Evolutionary conservation across 805 yeast genomes (phyloP).

Genomic region (Crinitomyces ghanaensis): DNA sequence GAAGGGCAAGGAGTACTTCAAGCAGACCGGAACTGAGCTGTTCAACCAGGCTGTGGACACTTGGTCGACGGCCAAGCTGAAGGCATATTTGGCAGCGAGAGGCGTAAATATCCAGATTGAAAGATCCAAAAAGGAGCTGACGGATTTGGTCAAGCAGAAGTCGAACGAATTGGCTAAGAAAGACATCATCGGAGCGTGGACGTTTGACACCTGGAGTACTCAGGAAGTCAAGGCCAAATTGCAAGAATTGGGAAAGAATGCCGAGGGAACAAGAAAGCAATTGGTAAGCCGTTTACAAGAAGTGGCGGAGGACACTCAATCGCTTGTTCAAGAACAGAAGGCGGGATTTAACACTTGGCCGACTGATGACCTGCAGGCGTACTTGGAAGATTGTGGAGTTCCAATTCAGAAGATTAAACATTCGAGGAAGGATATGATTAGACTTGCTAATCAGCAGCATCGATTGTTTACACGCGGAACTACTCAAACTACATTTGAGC

Average conservation of each 20-base stretch:
- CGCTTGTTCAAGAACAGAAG: slow-evolving; percentile 31
- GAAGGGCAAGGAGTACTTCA: slow-evolving; percentile 14
- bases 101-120: slow-evolving; percentile 23
- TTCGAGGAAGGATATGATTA: slow-evolving; percentile 14
- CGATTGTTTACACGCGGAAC: slow-evolving; percentile 11
- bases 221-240: slow-evolving; percentile 42
- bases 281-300: slow-evolving; percentile 36
- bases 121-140: slow-evolving; percentile 29
- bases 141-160: slow-evolving; percentile 32
- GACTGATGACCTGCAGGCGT: slow-evolving; percentile 41
- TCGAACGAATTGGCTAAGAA: slow-evolving; percentile 29
- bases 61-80: slow-evolving; percentile 27
- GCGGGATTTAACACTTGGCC: slow-evolving; percentile 42
- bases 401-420: slow-evolving; percentile 7
- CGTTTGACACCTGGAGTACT: slow-evolving; percentile 43
- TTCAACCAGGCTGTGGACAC: slow-evolving; percentile 17
- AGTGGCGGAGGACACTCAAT: too few relatives aligned
- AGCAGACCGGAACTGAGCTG: slow-evolving; percentile 9
- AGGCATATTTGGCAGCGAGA: slow-evolving; percentile 26
- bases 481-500: too few relatives aligned
- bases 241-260: slow-evolving; percentile 29
- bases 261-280: slow-evolving; percentile 37
- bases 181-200: slow-evolving; percentile 40
- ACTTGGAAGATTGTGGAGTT: slow-evolving; percentile 38
- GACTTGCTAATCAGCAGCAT: slow-evolving; percentile 17